Conservation (phyloP, 2,329 filamentous ascomycete genomes). For the Macrophomina tecta region DNA sequence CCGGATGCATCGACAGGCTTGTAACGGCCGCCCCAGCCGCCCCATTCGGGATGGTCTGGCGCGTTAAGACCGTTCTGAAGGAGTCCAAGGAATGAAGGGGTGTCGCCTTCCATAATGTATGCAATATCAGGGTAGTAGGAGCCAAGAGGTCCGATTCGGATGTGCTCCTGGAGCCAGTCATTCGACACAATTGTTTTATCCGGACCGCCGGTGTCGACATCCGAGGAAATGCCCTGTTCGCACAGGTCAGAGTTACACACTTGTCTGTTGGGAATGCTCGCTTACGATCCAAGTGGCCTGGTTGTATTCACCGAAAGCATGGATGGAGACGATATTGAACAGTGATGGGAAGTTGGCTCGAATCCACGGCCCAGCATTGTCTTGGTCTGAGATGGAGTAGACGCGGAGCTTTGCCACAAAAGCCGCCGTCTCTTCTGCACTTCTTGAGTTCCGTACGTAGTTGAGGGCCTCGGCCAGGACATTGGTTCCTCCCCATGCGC, state of each 20-base stretch:
- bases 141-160: constrained; percentile 54
- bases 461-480: constrained; percentile 57
- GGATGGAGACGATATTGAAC: constrained; percentile 57
- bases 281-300: constrained; percentile 32
- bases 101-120: constrained; percentile 56
- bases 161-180: constrained; percentile 55
- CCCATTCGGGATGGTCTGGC: constrained; percentile 48
- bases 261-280: background rate
- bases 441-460: constrained; percentile 40
- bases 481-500: constrained; percentile 60
- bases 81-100: constrained; percentile 49
- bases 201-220: constrained; percentile 49
- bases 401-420: constrained; percentile 55
- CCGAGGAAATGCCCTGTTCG: constrained; percentile 30
- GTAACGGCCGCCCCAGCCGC: constrained; percentile 53
- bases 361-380: constrained; percentile 59
- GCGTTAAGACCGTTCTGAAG: constrained; percentile 51
- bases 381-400: constrained; percentile 61
- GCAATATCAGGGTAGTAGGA: constrained; percentile 51
- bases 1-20: constrained; percentile 32
- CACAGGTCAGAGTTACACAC: background rate
- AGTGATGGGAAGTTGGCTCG: constrained; percentile 53
- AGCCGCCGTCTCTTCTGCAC: constrained; percentile 39
- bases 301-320: constrained; percentile 56
- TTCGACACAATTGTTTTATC: constrained; percentile 50